Evolutionary conservation across 2,329 filamentous ascomycete species (phyloP).

Genomic region (Epichloe scottii): DNA sequence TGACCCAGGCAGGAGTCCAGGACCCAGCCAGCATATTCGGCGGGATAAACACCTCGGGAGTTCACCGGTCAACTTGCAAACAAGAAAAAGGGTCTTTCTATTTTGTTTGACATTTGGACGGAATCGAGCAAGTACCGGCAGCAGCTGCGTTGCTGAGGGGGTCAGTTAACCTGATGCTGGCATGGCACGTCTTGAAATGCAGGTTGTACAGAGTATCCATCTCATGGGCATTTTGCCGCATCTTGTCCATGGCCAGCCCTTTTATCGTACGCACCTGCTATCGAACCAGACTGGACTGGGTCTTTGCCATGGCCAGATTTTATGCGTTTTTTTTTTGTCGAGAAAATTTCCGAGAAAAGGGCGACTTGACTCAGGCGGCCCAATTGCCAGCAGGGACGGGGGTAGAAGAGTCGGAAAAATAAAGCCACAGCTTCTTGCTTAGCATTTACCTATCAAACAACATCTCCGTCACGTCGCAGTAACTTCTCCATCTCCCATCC

Average conservation of each 20-base stretch:
- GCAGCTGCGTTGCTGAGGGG: too few species aligned
- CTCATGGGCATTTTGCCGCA: too few species aligned
- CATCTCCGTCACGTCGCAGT: background rate
- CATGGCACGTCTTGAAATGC: too few species aligned
- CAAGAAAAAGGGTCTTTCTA: background rate
- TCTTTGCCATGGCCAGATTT: too few species aligned
- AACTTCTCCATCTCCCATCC: background rate
- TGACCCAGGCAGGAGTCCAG: too few species aligned
- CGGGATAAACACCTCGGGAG: background rate
- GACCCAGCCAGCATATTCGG: background rate
- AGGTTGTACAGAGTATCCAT: too few species aligned
- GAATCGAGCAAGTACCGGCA: background rate
- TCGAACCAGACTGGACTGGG: too few species aligned
- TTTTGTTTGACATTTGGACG: background rate
- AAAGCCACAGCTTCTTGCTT: background rate
- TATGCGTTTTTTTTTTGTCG: too few species aligned
- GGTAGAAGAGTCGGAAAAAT: background rate
- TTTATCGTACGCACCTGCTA: too few species aligned
- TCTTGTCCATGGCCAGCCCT: too few species aligned
- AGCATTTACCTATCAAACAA: background rate
- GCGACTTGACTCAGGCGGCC: background rate
- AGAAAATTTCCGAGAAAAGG: too few species aligned
- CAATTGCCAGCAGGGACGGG: background rate
- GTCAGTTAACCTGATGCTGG: too few species aligned
- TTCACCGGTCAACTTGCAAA: background rate